Evolutionary conservation across 2,329 filamentous ascomycete genomes (phyloP).

Genomic region (Botrytis byssoidea): DNA sequence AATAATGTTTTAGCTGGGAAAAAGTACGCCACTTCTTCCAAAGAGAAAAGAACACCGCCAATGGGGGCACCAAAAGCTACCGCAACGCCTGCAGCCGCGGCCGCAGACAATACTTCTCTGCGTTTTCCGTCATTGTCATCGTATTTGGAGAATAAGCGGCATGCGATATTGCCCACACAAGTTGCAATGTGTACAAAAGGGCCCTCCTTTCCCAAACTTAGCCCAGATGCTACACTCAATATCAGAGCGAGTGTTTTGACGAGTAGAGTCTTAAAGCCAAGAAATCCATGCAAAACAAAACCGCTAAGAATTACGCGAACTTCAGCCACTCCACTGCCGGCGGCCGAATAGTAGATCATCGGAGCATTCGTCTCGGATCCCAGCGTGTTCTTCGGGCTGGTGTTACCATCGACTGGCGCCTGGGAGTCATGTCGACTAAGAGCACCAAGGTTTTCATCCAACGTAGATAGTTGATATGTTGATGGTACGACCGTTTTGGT

Average conservation of each 20-base stretch:
- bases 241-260: conserved; percentile 83
- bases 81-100: conserved; percentile 85
- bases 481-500: conserved; percentile 96
- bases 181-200: conserved; percentile 98
- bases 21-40: conserved; percentile 96
- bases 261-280: conserved; percentile 81
- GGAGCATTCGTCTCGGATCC: conserved; percentile 50
- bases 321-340: conserved; percentile 93
- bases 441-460: conserved; percentile 90
- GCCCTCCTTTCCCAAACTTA: conserved; percentile 88
- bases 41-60: conserved; percentile 84
- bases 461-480: conserved; percentile 77
- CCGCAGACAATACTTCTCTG: conserved; percentile 89
- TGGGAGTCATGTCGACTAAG: conserved; percentile 44
- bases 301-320: conserved; percentile 97
- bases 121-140: conserved; percentile 91
- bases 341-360: conserved; percentile 94
- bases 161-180: conserved; percentile 92
- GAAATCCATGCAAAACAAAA: conserved; percentile 93
- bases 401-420: conserved; percentile 45
- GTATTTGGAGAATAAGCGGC: conserved; percentile 92
- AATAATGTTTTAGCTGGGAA: conserved; percentile 97
- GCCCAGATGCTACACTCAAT: conserved; percentile 84
- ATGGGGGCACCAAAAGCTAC: conserved; percentile 92
- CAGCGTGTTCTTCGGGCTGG: conserved; percentile 41